Base-by-base conservation (phyloP, 164 flowering plant genomes). In the Vitis amurensis region DNA sequence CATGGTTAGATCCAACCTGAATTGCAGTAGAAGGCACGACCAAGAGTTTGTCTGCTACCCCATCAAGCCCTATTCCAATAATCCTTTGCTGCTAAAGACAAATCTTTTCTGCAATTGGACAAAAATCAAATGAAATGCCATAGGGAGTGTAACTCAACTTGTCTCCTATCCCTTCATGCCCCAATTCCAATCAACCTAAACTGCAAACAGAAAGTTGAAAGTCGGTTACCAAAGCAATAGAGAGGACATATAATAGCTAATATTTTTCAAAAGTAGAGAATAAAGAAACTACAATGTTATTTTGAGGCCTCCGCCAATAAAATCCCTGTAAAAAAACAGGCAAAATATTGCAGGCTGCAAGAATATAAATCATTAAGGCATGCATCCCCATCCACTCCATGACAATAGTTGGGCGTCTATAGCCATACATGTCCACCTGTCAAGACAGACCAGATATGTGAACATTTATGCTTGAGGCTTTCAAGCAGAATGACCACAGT, bases 331-430 rank as follows among this genome's bases (percentile, higher is more conserved):
- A 62, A 51, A 85, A 1, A 61, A 89, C 19, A 0, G 91, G 91
- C 64, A 88, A 23, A 50, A 89, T 7, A 60, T 89, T 91, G 83
- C 91, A 86, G 7, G 94, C 89, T 61, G 76, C 86, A 59, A 91
- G 82, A 67, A 84, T 61, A 65, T 73, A 91, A 30, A 91, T 87
- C 74, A 80, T 70, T 79, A 89, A 72, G 1, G 97, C 88, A 76
- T 91, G 80, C 84, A 63, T 83, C 55, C 97, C 97, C 82, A 89
- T 87, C 94, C 92, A 91, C 80, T 91, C 89, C 66, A 86, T 57
- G 61, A 81, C 76, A 10, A 77, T 13, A 12, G 87, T 82, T 1
- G 76, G 59, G 13, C 88, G 84, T 66, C 84, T 77, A 30, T 72
- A 84, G 53, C 89, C 87, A 47, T 63, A 79, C 59, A 86, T 83